Base-by-base conservation (phyloP, 257 asterid species). In the Catharanthus roseus region DNA sequence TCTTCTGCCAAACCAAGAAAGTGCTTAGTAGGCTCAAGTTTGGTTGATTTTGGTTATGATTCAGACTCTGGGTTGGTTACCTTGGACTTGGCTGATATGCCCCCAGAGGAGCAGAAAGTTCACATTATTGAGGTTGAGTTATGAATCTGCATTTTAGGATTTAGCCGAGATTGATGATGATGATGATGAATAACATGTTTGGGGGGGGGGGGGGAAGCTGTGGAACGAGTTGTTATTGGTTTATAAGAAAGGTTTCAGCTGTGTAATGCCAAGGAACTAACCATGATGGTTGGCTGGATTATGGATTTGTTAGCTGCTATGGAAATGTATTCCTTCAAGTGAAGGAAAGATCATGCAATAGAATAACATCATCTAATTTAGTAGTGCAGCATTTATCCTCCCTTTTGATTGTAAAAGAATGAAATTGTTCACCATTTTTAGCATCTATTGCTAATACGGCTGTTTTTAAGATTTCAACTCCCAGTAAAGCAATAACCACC, bases 41-140 rank as follows among this genome's bases (percentile, higher is more conserved):
- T 1, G 71, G 86, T 82, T 21, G 90, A 87, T 16, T 85, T 88
- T 50, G 79, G 73, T 13, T 88, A 88, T 4, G 86, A 86, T 61
- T 54, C 77, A 0, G 82, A 42, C 0, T 82, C 95, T 0, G 96
- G 98, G 19, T 77, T 90, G 84, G 72, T 92, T 64, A 78, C 84
- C 44, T 67, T 92, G 15, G 63, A 81, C 77, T 74, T 92, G 85
- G 78, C 38, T 41, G 87, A 72, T 70, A 86, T 92, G 96, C 98
- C 96, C 45, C 24, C 64, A 13, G 89, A 82, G 80, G 80, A 78
- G 74, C 74, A 76, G 61, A 84, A 77, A 70, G 80, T 81, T 49
- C 98, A 88, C 36, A n/a, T 16, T 42, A 75, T 92, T 58, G 90
- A 75, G 78, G 81, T 92, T 74, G 86, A 84, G 64, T 75, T 86